These are phyloP conservation scores for Saussurea involucrata DNA, from an alignment of 129 eudicot genomes.

Conservation along the genomic window DNA sequence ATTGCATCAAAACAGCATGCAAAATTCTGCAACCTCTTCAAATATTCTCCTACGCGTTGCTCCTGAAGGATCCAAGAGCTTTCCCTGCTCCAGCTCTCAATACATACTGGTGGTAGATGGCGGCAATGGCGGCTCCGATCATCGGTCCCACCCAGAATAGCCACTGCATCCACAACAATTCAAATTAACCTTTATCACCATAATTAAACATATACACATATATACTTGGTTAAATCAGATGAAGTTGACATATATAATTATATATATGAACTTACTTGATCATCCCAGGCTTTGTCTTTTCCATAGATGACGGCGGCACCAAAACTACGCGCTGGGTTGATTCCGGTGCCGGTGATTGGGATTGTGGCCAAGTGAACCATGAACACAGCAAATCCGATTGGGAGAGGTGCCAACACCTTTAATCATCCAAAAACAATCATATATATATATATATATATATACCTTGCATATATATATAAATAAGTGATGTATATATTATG, in stretches of 20 bases:
- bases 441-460: too few relatives aligned
- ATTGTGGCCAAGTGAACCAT: conserved; percentile 40
- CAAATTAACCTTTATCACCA: background rate
- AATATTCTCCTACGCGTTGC: conserved; percentile 24
- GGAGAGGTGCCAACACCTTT: conserved; percentile 41
- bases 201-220: too few relatives aligned
- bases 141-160: conserved; percentile 42
- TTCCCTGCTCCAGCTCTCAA: conserved; percentile 33
- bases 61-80: conserved; percentile 44
- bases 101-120: conserved; percentile 35
- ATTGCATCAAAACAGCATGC: conserved; percentile 3
- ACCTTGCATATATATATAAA: background rate
- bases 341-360: conserved; percentile 38
- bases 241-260: background rate
- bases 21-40: background rate
- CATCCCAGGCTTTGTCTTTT: conserved; percentile 39
- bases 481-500: background rate
- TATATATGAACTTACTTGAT: conserved; percentile 25
- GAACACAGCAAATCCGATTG: conserved; percentile 37
- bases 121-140: conserved; percentile 39
- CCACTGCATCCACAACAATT: conserved; percentile 19
- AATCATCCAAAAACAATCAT: background rate
- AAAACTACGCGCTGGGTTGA: conserved; percentile 42
- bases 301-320: conserved; percentile 38
- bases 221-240: background rate